Base-by-base conservation (phyloP, 1,284 basidiomycete genomes). In the Pholiota adiposa region DNA sequence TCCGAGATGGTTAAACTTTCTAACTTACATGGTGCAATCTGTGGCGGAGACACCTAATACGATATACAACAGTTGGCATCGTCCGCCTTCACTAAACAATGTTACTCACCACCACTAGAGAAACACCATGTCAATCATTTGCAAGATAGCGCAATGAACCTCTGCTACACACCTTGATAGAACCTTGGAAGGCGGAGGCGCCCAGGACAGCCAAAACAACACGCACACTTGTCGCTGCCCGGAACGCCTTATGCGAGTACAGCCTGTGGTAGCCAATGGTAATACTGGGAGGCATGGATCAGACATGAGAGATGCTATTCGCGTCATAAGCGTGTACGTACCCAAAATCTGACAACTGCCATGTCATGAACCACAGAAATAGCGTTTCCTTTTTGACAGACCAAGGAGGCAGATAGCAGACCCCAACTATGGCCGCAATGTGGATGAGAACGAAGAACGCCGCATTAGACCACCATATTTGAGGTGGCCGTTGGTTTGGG, bases 201-300 rank as follows among this genome's bases (percentile, higher is more conserved):
- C 90, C 91, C 67, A 92, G 75, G 19, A 82, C 74, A 21, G 89
- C 86, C 27, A 93, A 73, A 19, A 83, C 70, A 12, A 87, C 64
- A 7, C 89, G 80, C 25, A 91, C 82, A 3, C 77, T 77, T 9
- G 83, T 63, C 0, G 76, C 75, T 2, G 90, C 90, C 8, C 80
- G 79, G 72, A 90, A 92, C 0, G 89, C 82, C 2, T 83, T 81
- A 69, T 93, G 90, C 2, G 89, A 90, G 76, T 90, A 92, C 19
- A 93, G 74, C 25, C 90, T 80, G 69, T 93, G 90, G 70, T 93
- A 92, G 2, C 90, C 90, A 67, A 89, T 79, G 0, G 88, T 90
- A 54, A 91, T 85, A 0, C 88, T 88, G 63, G 6, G 19, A n/a
- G 44, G 12, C 16, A 52, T 54, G 36, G 18, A 51, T 51, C 11